Conservation (phyloP, 2,329 filamentous ascomycete species). For the Botrytis hyacinthi region DNA sequence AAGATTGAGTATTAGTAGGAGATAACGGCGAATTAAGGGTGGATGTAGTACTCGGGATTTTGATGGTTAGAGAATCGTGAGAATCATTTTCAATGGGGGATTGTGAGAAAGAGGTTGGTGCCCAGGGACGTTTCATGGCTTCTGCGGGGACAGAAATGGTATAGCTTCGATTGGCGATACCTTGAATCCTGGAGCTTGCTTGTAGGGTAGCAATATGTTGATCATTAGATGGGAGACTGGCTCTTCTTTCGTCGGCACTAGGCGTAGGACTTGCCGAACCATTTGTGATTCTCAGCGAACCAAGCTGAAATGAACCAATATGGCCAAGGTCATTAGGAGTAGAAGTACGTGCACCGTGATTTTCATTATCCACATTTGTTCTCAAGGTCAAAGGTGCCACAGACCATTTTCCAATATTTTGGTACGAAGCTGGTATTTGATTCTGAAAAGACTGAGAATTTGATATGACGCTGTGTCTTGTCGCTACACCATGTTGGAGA, state of each 20-base stretch:
- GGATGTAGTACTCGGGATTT: conserved; percentile 5
- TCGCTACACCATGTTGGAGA: conserved; percentile 37
- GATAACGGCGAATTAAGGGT: conserved; percentile 3
- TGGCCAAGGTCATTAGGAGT: conserved; percentile 56
- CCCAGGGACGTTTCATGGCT: conserved; percentile 28
- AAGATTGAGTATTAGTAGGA: conserved; percentile 22
- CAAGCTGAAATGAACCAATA: conserved; percentile 61
- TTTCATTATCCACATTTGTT: conserved; percentile 13
- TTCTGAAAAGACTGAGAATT: conserved; percentile 18
- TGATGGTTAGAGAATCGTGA: conserved; percentile 18
- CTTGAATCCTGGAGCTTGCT: conserved; percentile 21
- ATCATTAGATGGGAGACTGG: conserved; percentile 15
- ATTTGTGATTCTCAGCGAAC: conserved; percentile 61
- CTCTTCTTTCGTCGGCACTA: conserved; percentile 39
- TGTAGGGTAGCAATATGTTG: conserved; percentile 2
- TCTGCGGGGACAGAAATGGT: conserved; percentile 29
- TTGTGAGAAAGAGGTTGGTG: not conserved
- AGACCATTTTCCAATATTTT: conserved; percentile 14
- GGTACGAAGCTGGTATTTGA: conserved; percentile 17
- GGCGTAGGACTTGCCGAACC: conserved; percentile 51
- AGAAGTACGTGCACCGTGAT: conserved; percentile 29
- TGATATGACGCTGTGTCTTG: conserved; percentile 28
- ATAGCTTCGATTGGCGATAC: conserved; percentile 28
- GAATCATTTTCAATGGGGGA: not conserved
- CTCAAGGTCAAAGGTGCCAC: conserved; percentile 14